Evolutionary conservation across 2,329 filamentous ascomycete genomes (phyloP), one percentile per base, ranked within the genome.

Genomic region (Didymosphaeria variabile): DNA sequence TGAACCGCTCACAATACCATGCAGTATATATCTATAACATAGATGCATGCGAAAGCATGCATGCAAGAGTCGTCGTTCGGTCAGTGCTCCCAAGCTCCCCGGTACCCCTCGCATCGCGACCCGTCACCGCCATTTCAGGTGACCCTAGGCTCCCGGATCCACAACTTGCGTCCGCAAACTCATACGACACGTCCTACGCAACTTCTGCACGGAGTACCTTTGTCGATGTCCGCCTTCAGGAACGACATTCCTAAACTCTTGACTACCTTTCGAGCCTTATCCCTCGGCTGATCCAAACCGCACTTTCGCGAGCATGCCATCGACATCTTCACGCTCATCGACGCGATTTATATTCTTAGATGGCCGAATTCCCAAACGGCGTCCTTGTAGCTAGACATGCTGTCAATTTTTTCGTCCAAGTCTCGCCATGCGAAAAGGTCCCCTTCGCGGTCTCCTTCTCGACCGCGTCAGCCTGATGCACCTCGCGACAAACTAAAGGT

Each of bases 241-340:
- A 19, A 32, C 21, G 23, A 26, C 23, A 10, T 38, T 34, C 29
- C 19, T 19, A n/a, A 29, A 26, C 12, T 17, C 7, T 12, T 26
- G 15, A 29, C 26, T 29, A 6, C 5, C 17, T 32, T 34, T 45
- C 10, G 26, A 44, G 38, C 52, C 38, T 45, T 23, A 17, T 45
- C n/a, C 51, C 6, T n/a, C 23, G 17, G 21, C n/a, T 42, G 51
- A 29, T 45, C 38, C 26, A 21, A 38, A 36, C 1, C 40, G 19
- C n/a, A 45, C 40, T 29, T n/a, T 42, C 52, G 40, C 52, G 38
- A 55, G 52, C 52, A 55, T 55, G 52, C 52, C 40, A 55, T 21
- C 52, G 45, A 32, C 40, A 31, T 45, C 38, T 17, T 38, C n/a
- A 31, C 17, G 7, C 26, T 29, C 45, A 19, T 21, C 42, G n/a